Evolutionary conservation across 139 green algal species (phyloP).

Genomic region (Chlamydomonas urium): DNA sequence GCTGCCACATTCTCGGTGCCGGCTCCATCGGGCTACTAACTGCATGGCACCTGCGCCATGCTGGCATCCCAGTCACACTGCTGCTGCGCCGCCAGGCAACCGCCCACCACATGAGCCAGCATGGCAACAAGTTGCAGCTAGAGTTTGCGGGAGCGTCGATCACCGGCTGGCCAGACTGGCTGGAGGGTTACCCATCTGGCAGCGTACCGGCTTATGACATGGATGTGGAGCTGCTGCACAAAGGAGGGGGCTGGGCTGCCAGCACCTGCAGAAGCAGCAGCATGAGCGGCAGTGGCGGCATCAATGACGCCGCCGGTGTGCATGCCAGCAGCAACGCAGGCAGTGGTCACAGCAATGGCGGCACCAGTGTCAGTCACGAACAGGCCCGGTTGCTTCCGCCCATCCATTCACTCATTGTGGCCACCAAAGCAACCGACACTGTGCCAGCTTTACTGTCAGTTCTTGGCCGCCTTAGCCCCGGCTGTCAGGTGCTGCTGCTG

Average conservation of each 20-base stretch:
- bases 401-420: conserved; percentile 6
- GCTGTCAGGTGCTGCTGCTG: conserved; percentile 20
- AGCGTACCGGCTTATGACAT: too few relatives aligned
- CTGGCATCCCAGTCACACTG: conserved; percentile 3
- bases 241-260: too few relatives aligned
- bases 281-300: too few relatives aligned
- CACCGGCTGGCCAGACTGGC: too few relatives aligned
- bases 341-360: too few relatives aligned
- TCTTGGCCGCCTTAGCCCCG: neutral
- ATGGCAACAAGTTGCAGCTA: neutral
- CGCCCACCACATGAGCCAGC: neutral
- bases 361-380: too few relatives aligned
- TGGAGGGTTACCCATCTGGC: too few relatives aligned
- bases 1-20: conserved; percentile 29
- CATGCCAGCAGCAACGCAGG: too few relatives aligned
- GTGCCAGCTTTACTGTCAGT: conserved; percentile 14
- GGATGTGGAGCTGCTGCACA: too few relatives aligned
- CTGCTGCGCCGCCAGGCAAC: neutral
- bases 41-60: conserved; percentile 22
- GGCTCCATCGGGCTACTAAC: conserved; percentile 34
- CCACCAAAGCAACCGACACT: conserved; percentile 17
- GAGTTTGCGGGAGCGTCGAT: neutral
- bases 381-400: too few relatives aligned
- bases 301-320: too few relatives aligned
- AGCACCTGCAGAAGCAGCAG: too few relatives aligned